Base-by-base conservation (phyloP, 768 basidiomycete genomes). In the Cystofilobasidium macerans region DNA sequence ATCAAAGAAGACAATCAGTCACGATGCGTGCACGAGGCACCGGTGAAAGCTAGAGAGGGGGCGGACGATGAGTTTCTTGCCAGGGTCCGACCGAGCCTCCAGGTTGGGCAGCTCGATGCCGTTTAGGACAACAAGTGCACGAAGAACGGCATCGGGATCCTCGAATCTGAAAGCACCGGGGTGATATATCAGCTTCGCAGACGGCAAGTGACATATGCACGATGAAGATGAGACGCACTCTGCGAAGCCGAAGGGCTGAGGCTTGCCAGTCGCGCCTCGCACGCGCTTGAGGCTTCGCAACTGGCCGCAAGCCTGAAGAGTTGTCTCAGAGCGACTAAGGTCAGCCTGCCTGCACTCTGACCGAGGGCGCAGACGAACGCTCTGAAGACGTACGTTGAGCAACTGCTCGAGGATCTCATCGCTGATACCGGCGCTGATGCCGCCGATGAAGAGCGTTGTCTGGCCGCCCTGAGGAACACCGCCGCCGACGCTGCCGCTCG, bases 211-310 rank as follows among this genome's bases (percentile, higher is more conserved):
- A 47, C 28, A 26, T 24, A 24, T 36, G 32, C 9, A 45, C 36
- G 20, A 53, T 5, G 47, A 59, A 20, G 26, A 26, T n/a, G 24
- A 30, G 36, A 47, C 53, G 59, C 45, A 98, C 75, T 94, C 89
- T 57, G 90, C 94, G 76, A 98, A 99, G 13, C 93, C 95, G 73
- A 98, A 98, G 3, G 90, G 91, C 78, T 93, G 89, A 8, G 93
- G 88, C 75, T 93, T 89, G 72, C 93, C 89, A 22, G 88, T 85
- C 30, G 91, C 89, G 1, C 91, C 93, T 54, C 89, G 88, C 28
- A 93, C 84, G 20, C 93, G 86, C 71, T 93, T 97, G 78, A 99
- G 88, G 0, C 88, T 89, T 67, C 85, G 84, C 67, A 97, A 79
- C 4, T 85, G 83, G 18, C 95, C 95, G 71, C 91, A 97, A 33